Evolutionary conservation across 176 grass and related monocot genomes (phyloP), one percentile per base, ranked within the genome.

Genomic region (Bonia amplexicaulis): DNA sequence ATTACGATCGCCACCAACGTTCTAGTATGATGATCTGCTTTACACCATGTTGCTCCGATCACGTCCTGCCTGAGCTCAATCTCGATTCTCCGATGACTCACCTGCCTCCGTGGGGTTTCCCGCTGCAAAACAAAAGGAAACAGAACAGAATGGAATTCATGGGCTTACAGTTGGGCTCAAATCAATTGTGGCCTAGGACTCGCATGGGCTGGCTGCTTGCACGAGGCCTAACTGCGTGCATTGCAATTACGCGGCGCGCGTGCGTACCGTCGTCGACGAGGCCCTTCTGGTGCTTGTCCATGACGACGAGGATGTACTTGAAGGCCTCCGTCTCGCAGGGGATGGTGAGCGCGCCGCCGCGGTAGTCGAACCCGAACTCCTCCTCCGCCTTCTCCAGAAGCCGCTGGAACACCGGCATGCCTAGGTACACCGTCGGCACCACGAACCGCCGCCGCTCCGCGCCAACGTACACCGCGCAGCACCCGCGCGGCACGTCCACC

Each of bases 301-400:
- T 87, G 88, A 89, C 88, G 73, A 89, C 47, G 61, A 94, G 90
- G 51, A 94, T 97, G 77, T 89, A 94, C 86, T 90, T 91, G 81
- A 97, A 91, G 2, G 88, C 68, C 65, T 97, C 83, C 2, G 84
- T 87, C 23, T 94, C 95, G 73, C 88, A 88, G 12, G 92, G 95
- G 60, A 94, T 85, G 49, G 83, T 91, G 58, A 97, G 33, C 9
- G 74, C 90, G 16, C 90, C 92, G 57, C 64, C 81, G 7, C 12
- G 62, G 74, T 90, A 90, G 14, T 83, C 51, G 67, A 91, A 92
- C 5, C 87, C 92, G 31, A 91, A 94, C 77, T 88, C 84, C 74
- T 91, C 86, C 62, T 91, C 86, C 6, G 90, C 86, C 76, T 94
- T 91, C 71, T 86, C 89, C 37, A 94, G 88, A 74, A 94, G 92